Percentiles rank a stretch among this genome's conserved stretches.
Conservation (phyloP, 768 basidiomycete species). For the Boletus reticuloceps region DNA sequence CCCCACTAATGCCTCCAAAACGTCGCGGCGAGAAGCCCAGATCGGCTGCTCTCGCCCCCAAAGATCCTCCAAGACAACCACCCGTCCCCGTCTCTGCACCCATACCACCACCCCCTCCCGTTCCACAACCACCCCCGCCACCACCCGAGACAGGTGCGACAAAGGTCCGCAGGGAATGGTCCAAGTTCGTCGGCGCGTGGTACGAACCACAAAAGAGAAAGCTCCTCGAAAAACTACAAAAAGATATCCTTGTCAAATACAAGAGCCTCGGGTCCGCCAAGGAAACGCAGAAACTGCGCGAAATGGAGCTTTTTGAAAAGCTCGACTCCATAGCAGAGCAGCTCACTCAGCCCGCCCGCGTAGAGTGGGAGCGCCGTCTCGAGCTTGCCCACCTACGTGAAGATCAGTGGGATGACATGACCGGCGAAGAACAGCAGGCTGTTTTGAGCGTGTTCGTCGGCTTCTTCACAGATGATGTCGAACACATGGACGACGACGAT, state of each 20-base stretch:
- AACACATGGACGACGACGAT: conserved; percentile 18
- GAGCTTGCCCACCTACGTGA: conserved; percentile 27
- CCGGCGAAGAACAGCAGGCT: conserved; percentile 29
- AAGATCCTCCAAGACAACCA: conserved; percentile 13
- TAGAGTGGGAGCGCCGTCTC: conserved; percentile 35
- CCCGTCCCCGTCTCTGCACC: not conserved
- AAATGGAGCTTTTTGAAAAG: conserved; percentile 27
- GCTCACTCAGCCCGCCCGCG: conserved; percentile 30
- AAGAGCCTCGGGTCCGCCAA: conserved; percentile 23
- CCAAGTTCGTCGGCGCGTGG: conserved; percentile 26
- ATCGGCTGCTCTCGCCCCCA: not conserved
- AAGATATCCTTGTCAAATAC: conserved; percentile 31
- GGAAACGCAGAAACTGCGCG: conserved; percentile 29
- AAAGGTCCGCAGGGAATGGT: conserved; percentile 33
- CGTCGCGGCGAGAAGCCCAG: conserved; percentile 23
- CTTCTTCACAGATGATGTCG: conserved; percentile 28
- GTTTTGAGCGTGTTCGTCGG: conserved; percentile 30
- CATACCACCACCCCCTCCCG: not conserved
- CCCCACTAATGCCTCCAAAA: conserved; percentile 27
- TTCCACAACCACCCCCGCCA: conserved; percentile 9
- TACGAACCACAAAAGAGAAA: conserved; percentile 32
- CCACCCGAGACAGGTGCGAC: conserved; percentile 19
- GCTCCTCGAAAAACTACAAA: conserved; percentile 29
- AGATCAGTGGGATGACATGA: conserved; percentile 32
- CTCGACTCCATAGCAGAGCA: conserved; percentile 20